Evolutionary conservation across 768 basidiomycete species (phyloP), one percentile per base, ranked within the genome.

Genomic region (Lentinula sp.): DNA sequence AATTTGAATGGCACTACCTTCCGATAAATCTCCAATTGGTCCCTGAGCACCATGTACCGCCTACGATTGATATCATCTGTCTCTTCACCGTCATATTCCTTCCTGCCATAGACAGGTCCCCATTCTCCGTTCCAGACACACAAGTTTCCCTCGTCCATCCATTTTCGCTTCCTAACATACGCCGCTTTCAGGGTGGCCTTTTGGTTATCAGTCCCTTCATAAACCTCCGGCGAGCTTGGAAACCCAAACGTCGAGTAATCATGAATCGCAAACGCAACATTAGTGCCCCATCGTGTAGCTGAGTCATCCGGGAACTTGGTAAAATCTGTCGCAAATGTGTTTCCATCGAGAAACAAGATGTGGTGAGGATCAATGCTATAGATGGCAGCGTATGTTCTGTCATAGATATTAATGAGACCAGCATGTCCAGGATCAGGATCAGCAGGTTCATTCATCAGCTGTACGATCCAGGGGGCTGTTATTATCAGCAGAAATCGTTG

Each of bases 71-170:
- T 82, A 51, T 67, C 67, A 9, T 84, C 77, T 62, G 77, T 81
- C 60, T 71, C 65, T 1, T 69, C 70, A 1, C 80, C 76, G 28
- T 72, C 72, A 39, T 70, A 74, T 37, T 76, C 68, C 68, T 65
- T 64, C 60, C 80, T 69, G 6, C 80, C 79, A 59, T 85, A 86
- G n/a, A 86, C 83, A 5, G 84, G 83, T 18, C 85, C 85, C 72
- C 80, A 85, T 70, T 84, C 84, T 3, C 85, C 84, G 60, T 83
- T 80, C 80, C 78, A 77, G 45, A 81, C 78, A 40, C 78, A 77
- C 16, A 79, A 69, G 8, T 73, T 73, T 13, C 69, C 69, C 65
- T 76, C 70, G 61, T 80, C 76, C 80, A 83, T 83, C 56, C 56
- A 85, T 61, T 77, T 76, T 43, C 80, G 72, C 70, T 86, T 86